Conservation (phyloP, 2,329 filamentous ascomycete genomes). For the Dendrostoma leiphaemia region DNA sequence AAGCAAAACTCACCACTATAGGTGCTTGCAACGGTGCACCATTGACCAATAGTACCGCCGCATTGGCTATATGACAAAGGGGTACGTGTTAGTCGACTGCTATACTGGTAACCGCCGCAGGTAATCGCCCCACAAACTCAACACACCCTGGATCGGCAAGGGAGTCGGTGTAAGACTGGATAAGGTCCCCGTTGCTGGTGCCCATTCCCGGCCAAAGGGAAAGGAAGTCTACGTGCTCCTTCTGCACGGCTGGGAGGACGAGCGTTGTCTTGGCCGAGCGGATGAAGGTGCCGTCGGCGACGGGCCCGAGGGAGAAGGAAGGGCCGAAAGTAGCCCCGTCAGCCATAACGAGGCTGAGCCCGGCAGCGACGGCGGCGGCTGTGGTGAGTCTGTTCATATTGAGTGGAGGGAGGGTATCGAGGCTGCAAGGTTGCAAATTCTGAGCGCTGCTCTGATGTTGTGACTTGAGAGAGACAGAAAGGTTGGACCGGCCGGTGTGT, state of each 20-base stretch:
- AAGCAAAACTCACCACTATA: background rate
- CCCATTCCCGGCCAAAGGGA: conserved; percentile 9
- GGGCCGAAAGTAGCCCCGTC: conserved; percentile 1
- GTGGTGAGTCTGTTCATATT: background rate
- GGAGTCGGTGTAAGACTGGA: conserved; percentile 3
- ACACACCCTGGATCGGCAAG: background rate
- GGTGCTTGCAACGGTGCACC: conserved; percentile 9
- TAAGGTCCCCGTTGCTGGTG: conserved; percentile 2
- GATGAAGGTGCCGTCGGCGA: conserved; percentile 1
- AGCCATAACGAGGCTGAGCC: background rate
- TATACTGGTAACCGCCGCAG: background rate
- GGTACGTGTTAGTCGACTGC: too few relatives aligned
- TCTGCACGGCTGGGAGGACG: conserved; percentile 1
- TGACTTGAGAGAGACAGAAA: too few relatives aligned
- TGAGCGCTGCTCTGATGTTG: too few relatives aligned
- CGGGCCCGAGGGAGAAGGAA: conserved; percentile 1
- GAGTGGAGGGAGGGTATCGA: too few relatives aligned
- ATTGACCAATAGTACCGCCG: background rate
- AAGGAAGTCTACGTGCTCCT: background rate
- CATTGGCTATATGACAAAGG: conserved; percentile 1
- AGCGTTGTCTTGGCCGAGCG: conserved; percentile 5
- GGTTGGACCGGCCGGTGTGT: too few relatives aligned
- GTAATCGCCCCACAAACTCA: background rate
- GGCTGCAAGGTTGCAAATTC: too few relatives aligned
- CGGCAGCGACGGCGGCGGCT: background rate